Evolutionary conservation across 2,329 filamentous ascomycete species (phyloP).

Genomic region (Metarhizium humberi): DNA sequence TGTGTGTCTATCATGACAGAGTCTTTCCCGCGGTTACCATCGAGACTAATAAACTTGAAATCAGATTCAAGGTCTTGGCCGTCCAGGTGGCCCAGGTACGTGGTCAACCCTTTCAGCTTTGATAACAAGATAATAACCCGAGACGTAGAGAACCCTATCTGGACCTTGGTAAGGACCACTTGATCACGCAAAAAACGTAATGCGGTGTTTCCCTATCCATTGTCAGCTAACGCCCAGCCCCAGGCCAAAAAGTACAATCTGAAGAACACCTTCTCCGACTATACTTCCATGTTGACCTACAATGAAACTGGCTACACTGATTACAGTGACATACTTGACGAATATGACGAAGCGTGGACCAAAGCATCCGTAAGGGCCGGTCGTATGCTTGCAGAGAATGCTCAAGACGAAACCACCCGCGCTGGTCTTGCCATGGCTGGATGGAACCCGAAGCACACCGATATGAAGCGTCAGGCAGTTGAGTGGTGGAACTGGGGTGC

Average conservation of each 20-base stretch:
- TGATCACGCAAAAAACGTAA: background rate
- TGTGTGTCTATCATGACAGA: conserved; percentile 15
- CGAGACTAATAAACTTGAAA: conserved; percentile 4
- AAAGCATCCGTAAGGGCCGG: conserved; percentile 44
- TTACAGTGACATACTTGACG: conserved; percentile 39
- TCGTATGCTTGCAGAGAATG: conserved; percentile 44
- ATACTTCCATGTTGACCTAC: conserved; percentile 48
- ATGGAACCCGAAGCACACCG: conserved; percentile 47
- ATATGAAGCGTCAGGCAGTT: conserved; percentile 46
- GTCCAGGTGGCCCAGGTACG: conserved; percentile 16
- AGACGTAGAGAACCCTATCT: conserved; percentile 47
- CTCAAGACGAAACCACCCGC: conserved; percentile 53
- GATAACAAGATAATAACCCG: conserved; percentile 6
- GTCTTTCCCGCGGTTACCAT: background rate
- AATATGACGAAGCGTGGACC: conserved; percentile 37
- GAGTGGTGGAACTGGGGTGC: conserved; percentile 46
- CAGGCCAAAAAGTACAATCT: conserved; percentile 47
- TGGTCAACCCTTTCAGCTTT: background rate
- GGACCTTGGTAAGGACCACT: conserved; percentile 32
- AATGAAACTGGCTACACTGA: conserved; percentile 46
- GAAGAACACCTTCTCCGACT: conserved; percentile 48
- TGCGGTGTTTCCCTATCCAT: background rate
- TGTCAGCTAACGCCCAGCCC: background rate
- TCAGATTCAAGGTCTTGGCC: conserved; percentile 14
- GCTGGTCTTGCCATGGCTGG: conserved; percentile 49